phyloP scores from a whole-genome alignment of 23 red algal species.

The Pyropia yezoensis region DNA sequence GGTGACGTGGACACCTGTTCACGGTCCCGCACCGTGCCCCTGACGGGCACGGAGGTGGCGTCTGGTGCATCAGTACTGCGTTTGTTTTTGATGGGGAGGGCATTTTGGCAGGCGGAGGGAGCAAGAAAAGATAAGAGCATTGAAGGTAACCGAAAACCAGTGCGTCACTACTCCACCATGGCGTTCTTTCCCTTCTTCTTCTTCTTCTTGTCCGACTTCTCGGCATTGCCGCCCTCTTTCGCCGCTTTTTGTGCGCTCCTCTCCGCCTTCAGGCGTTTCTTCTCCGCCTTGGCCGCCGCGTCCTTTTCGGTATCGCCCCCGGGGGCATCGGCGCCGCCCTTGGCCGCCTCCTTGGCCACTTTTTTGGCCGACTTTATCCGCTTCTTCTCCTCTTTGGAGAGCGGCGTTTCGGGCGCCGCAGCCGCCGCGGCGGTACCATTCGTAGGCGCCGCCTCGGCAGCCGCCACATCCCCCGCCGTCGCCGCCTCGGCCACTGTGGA shows the following conservation, averaged over 20 bases:
- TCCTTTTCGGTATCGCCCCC: slow-evolving; percentile 3
- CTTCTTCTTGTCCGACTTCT: slow-evolving; percentile 10
- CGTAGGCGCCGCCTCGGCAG: not conserved
- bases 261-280: too few relatives aligned
- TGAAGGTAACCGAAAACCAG: too few relatives aligned
- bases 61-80: too few relatives aligned
- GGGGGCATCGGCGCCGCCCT: not conserved
- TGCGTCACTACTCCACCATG: slow-evolving; percentile 9
- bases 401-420: not conserved
- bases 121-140: too few relatives aligned
- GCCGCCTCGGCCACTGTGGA: not conserved
- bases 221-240: slow-evolving; percentile 1
- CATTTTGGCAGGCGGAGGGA: too few relatives aligned
- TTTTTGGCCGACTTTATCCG: not conserved
- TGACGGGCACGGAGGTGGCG: too few relatives aligned
- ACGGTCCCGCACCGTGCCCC: too few relatives aligned
- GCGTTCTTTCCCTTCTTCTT: slow-evolving; percentile 25
- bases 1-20: too few relatives aligned
- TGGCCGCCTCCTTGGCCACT: not conserved
- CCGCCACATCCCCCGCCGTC: not conserved
- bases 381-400: slow-evolving; percentile 8
- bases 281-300: slow-evolving; percentile 1
- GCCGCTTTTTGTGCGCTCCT: too few relatives aligned
- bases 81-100: too few relatives aligned
- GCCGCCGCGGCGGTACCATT: not conserved